Percentiles rank a stretch among this genome's conserved stretches.
Conservation (phyloP, 176 grass and related monocot species). For the Ampelocalamus luodianensis region DNA sequence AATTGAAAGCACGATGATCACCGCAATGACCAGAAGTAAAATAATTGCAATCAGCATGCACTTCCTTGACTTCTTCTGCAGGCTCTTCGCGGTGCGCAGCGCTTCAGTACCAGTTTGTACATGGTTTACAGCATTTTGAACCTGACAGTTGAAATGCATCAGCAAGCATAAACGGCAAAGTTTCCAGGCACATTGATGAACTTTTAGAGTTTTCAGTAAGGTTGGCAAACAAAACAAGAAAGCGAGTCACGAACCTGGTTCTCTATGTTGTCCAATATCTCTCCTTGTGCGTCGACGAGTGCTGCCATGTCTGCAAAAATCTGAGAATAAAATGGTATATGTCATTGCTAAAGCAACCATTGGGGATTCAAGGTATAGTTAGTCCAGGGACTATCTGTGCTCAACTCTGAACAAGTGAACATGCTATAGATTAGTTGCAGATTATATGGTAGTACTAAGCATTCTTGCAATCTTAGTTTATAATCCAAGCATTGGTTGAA, state of each 20-base stretch:
- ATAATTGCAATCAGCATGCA: slow-evolving; percentile 66
- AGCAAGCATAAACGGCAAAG: neutral
- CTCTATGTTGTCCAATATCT: slow-evolving; percentile 66
- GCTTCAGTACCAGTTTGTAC: slow-evolving; percentile 57
- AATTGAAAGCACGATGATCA: slow-evolving; percentile 49
- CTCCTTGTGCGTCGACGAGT: slow-evolving; percentile 66
- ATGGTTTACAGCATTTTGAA: slow-evolving; percentile 69
- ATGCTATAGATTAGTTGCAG: neutral
- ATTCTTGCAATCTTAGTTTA: neutral
- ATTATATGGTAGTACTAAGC: neutral
- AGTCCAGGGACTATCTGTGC: neutral
- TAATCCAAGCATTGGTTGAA: neutral
- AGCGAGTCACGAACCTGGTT: slow-evolving; percentile 44
- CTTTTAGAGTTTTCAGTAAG: neutral
- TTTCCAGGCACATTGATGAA: neutral
- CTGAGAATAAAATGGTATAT: slow-evolving; percentile 40
- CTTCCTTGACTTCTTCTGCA: slow-evolving; percentile 72
- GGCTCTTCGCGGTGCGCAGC: slow-evolving; percentile 54
- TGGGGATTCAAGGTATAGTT: neutral
- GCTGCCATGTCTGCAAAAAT: slow-evolving; percentile 65
- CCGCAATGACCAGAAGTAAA: slow-evolving; percentile 48
- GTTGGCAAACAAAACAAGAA: neutral
- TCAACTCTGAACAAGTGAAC: neutral
- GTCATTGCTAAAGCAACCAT: neutral
- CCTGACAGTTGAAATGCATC: slow-evolving; percentile 38